phyloP scores from a whole-genome alignment of 2,329 filamentous ascomycete species.

The Ophiostoma pallidulum region DNA sequence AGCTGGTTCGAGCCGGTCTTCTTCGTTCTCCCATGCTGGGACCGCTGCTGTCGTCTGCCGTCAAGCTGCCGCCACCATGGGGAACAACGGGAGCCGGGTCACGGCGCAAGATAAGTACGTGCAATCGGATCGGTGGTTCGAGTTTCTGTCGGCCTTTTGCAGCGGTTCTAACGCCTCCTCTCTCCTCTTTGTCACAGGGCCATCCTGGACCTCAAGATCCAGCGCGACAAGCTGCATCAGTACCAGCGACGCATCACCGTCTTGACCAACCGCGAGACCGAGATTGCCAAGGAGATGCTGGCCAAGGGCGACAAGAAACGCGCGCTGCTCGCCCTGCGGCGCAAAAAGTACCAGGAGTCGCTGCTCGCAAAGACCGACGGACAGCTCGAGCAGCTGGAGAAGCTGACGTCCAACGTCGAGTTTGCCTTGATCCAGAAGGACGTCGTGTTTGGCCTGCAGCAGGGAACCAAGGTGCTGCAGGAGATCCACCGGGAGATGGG shows the following conservation, averaged over 20 bases:
- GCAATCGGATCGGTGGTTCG: neutral
- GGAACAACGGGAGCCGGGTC: conserved; percentile 47
- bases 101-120: conserved; percentile 75
- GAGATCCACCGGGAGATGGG: conserved; percentile 96
- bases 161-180: no score
- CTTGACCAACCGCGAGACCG: conserved; percentile 79
- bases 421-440: conserved; percentile 97
- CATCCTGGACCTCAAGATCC: conserved; percentile 94
- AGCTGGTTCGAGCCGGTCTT: neutral
- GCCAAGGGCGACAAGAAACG: conserved; percentile 67
- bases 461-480: conserved; percentile 80
- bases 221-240: conserved; percentile 93
- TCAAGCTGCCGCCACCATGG: conserved; percentile 32
- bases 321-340: conserved; percentile 77
- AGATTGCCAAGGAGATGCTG: conserved; percentile 75
- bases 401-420: conserved; percentile 80
- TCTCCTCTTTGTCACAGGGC: no score
- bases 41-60: neutral
- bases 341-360: conserved; percentile 95
- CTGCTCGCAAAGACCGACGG: conserved; percentile 81
- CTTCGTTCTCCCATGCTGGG: neutral
- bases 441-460: conserved; percentile 82
- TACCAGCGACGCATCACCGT: conserved; percentile 86
- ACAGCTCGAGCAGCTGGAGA: conserved; percentile 88
- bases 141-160: no score